Evolutionary conservation across 805 yeast species (phyloP).

Genomic region (Yarrowia sp.): DNA sequence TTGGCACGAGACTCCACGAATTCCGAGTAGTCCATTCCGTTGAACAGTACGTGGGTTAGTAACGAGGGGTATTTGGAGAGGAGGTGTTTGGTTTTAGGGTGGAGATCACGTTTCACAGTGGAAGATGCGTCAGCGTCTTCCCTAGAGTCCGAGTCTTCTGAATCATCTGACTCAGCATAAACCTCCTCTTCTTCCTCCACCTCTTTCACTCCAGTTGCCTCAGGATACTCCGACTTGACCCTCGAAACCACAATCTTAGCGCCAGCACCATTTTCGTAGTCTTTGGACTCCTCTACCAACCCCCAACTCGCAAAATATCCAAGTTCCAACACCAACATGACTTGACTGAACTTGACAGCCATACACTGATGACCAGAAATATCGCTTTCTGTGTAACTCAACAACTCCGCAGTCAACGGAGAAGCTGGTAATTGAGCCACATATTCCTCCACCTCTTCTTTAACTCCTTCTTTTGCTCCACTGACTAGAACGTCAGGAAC

Average conservation of each 20-base stretch:
- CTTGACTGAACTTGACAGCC: background rate
- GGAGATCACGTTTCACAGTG: background rate
- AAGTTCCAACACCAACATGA: background rate
- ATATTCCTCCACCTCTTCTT: background rate
- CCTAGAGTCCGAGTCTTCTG: background rate
- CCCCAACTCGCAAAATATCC: constrained; percentile 14
- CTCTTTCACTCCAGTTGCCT: no score
- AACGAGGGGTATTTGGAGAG: background rate
- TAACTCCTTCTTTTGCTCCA: no score
- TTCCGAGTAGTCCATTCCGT: background rate
- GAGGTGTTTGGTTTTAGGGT: background rate
- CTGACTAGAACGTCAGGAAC: background rate
- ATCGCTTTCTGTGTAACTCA: background rate
- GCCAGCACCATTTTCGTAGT: background rate
- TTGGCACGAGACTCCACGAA: background rate
- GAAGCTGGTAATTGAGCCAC: background rate
- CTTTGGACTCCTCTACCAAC: background rate
- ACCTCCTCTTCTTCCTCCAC: background rate
- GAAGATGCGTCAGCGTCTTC: background rate
- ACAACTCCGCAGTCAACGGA: background rate
- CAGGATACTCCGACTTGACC: no score
- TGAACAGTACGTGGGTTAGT: background rate
- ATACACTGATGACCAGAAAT: constrained; percentile 8
- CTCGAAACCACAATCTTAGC: no score
- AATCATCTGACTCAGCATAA: background rate